Evolutionary conservation across 805 yeast species (phyloP), one percentile per base, ranked within the genome.

Genomic region (Barnettozyma sucrosica): DNA sequence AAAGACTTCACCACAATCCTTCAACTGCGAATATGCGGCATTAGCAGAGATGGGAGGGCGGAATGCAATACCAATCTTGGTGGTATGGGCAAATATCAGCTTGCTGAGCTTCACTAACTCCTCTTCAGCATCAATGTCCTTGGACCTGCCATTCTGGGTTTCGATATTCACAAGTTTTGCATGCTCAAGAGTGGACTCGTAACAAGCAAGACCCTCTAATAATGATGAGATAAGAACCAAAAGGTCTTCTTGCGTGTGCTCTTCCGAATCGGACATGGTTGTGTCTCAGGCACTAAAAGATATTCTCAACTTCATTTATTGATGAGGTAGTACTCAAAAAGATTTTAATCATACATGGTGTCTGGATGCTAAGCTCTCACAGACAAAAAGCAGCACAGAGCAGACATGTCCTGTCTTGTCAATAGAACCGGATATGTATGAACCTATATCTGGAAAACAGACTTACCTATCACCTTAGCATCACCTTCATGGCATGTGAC

Each of bases 21-120:
- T 71, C 6, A 79, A 52, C 23, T 81, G 77, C 11, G 64, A 66
- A 51, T 62, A 68, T 0, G 83, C 81, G 1, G 84, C 79, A 43
- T 68, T 69, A 0, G 65, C 58, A 20, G 71, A 66, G 38, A 77
- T 72, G 1, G 81, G 80, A 2, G 86, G 81, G 55, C 79, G 80
- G 67, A 80, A 84, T 0, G 83, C 76, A 24, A 84, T 73, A 1
- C 89, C 90, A 6, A 86, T 68, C 61, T 87, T 87, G 3, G 96
- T 88, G 2, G 83, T 72, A 60, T 86, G 89, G 1, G 96, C 89
- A 62, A 74, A 81, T 8, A 83, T 69, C 36, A 88, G 66, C 48
- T 76, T 71, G 18, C 79, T 62, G 7, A 85, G 57, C 59, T 88
- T 89, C 5, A 59, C 63, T 14, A 86, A 56, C 55, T 88, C 95